A percentile compares a stretch with the other conserved stretches of the same genome.
These are phyloP conservation scores for Canavalia ensiformis DNA, from an alignment of 306 rosid genomes.

Conservation along the genomic window DNA sequence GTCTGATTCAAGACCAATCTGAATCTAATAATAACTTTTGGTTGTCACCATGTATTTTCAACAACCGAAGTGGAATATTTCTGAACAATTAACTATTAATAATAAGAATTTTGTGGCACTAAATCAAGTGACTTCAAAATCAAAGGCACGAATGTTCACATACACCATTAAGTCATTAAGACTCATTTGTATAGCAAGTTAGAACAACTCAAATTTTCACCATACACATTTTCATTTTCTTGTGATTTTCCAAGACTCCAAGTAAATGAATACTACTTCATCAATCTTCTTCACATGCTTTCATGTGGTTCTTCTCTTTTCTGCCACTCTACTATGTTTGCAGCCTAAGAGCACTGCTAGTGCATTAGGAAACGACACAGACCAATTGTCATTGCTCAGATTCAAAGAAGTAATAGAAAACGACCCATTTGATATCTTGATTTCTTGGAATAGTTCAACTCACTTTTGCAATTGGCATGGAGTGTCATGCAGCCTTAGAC, in stretches of 20 bases:
- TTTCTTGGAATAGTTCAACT: conserved; percentile 56
- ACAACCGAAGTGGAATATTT: not conserved
- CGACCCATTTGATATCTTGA: conserved; percentile 45
- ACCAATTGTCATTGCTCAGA: conserved; percentile 50
- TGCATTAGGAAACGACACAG: conserved; percentile 51
- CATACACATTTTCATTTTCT: conserved; percentile 32
- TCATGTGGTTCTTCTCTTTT: conserved; percentile 35
- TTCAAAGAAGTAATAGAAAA: conserved; percentile 41
- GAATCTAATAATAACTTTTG: too few species aligned
- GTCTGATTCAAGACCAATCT: not conserved
- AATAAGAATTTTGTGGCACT: not conserved
- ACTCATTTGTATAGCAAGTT: conserved; percentile 13
- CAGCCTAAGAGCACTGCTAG: conserved; percentile 31
- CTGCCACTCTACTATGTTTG: conserved; percentile 16
- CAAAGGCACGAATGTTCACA: conserved; percentile 15
- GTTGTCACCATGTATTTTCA: not conserved
- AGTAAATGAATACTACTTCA: conserved; percentile 31
- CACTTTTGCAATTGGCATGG: conserved; percentile 63
- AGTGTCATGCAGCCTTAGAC: conserved; percentile 53
- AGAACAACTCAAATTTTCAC: conserved; percentile 13
- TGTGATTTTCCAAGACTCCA: not conserved
- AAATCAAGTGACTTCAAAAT: not conserved
- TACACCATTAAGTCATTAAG: not conserved
- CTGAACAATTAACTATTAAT: not conserved
- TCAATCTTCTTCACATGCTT: conserved; percentile 1